Conservation (phyloP, 2,329 filamentous ascomycete genomes). For the Sarocladiaceae sp. region DNA sequence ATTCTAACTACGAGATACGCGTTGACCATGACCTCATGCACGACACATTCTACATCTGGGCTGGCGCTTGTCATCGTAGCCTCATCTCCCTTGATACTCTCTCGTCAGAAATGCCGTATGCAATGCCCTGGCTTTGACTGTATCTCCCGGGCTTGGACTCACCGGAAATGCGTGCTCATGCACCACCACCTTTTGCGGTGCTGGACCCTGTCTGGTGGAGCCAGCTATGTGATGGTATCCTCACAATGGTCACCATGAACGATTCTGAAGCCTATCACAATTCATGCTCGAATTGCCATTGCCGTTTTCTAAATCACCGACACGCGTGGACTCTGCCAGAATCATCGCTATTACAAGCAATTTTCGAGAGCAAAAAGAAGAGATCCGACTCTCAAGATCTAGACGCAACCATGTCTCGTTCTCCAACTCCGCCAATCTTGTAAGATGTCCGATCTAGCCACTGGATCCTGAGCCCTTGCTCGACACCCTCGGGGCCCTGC, state of each 20-base stretch:
- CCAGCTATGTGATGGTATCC: background rate
- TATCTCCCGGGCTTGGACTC: no score
- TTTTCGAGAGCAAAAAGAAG: no score
- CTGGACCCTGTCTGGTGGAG: no score
- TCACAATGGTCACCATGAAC: background rate
- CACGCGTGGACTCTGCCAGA: background rate
- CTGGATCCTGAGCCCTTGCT: slow-evolving; percentile 2
- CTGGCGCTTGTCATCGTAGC: background rate
- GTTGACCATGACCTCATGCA: slow-evolving; percentile 7
- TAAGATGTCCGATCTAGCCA: background rate
- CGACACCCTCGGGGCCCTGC: background rate
- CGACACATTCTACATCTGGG: slow-evolving; percentile 1
- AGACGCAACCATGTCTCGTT: background rate
- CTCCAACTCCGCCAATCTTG: background rate
- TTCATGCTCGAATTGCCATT: no score
- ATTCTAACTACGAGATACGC: no score
- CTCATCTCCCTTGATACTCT: background rate
- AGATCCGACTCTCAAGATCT: no score
- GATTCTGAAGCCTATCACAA: no score
- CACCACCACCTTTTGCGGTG: no score
- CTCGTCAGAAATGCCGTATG: no score
- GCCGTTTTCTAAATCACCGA: no score
- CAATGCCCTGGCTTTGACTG: no score
- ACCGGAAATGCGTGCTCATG: no score
- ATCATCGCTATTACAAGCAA: background rate